These are phyloP conservation scores for Leptographium galeiforme DNA, from an alignment of 2,329 filamentous ascomycete genomes.

Conservation along the genomic window DNA sequence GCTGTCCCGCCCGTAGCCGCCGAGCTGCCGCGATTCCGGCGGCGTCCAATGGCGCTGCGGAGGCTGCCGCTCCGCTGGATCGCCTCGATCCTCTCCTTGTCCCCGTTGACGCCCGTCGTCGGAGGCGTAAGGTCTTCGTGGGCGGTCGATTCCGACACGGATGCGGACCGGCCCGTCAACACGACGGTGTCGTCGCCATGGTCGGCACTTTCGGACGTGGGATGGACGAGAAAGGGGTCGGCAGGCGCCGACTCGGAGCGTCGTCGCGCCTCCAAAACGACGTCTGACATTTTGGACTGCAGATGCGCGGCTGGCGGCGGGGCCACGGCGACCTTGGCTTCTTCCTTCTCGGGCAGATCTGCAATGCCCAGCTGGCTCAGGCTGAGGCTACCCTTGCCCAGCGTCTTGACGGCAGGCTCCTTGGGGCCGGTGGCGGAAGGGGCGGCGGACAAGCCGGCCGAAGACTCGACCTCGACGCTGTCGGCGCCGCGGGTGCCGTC, in stretches of 20 bases:
- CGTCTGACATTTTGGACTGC: slow-evolving; percentile 39
- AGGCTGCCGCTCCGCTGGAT: slow-evolving; percentile 54
- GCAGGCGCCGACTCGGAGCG: slow-evolving; percentile 48
- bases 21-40: slow-evolving; percentile 75
- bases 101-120: slow-evolving; percentile 49
- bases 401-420: slow-evolving; percentile 71
- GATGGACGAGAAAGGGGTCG: slow-evolving; percentile 18
- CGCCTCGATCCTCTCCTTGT: slow-evolving; percentile 29
- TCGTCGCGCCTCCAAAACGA: slow-evolving; percentile 26
- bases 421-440: slow-evolving; percentile 35
- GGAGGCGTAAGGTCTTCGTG: slow-evolving; percentile 53
- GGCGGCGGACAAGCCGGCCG: slow-evolving; percentile 18
- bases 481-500: slow-evolving; percentile 9
- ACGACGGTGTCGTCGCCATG: slow-evolving; percentile 6
- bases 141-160: slow-evolving; percentile 32
- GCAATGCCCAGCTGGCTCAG: slow-evolving; percentile 75
- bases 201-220: neutral
- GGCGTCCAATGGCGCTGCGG: slow-evolving; percentile 42
- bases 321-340: neutral
- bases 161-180: slow-evolving; percentile 27
- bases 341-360: slow-evolving; percentile 33
- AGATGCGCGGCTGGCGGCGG: slow-evolving; percentile 23
- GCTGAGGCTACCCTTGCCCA: slow-evolving; percentile 80
- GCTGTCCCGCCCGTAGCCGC: slow-evolving; percentile 43
- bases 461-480: slow-evolving; percentile 27